Conservation (phyloP, 1,284 basidiomycete species). For the Phellinidium pouzarii region DNA sequence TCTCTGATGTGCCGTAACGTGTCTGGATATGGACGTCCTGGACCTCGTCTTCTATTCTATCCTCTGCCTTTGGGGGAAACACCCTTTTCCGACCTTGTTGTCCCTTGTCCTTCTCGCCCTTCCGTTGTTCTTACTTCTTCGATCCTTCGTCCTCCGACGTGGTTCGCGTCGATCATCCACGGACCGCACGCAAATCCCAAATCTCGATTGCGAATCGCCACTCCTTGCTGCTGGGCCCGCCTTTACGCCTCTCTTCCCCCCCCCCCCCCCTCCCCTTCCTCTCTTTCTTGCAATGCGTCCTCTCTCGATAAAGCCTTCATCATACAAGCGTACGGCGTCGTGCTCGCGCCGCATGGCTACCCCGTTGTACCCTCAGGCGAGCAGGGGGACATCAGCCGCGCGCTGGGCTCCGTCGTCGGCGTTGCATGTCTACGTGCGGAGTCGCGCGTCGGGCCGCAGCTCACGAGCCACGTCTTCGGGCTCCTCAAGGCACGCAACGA, state of each 20-base stretch:
- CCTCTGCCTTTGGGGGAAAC: neutral
- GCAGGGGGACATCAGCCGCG: constrained; percentile 81
- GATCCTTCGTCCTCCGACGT: neutral
- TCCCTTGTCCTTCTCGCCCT: neutral
- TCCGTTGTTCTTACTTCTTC: neutral
- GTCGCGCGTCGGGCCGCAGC: constrained; percentile 84
- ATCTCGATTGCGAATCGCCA: constrained; percentile 5
- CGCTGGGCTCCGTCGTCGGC: constrained; percentile 84
- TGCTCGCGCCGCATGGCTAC: constrained; percentile 65
- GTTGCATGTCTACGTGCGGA: constrained; percentile 89
- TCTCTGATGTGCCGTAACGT: neutral
- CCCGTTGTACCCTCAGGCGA: constrained; percentile 45
- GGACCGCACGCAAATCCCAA: constrained; percentile 6
- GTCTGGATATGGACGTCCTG: constrained; percentile 6
- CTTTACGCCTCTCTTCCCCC: constrained; percentile 16
- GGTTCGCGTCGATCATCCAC: constrained; percentile 16
- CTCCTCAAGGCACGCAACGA: constrained; percentile 75
- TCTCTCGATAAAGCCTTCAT: constrained; percentile 65
- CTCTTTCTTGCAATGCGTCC: neutral
- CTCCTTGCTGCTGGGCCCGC: neutral
- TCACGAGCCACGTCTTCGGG: constrained; percentile 90
- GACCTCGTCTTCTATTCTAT: constrained; percentile 9
- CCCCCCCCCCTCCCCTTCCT: constrained; percentile 22
- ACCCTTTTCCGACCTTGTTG: neutral
- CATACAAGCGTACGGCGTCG: constrained; percentile 85